Evolutionary conservation across 2,329 filamentous ascomycete species (phyloP).

Genomic region (Neofusicoccum sp.): DNA sequence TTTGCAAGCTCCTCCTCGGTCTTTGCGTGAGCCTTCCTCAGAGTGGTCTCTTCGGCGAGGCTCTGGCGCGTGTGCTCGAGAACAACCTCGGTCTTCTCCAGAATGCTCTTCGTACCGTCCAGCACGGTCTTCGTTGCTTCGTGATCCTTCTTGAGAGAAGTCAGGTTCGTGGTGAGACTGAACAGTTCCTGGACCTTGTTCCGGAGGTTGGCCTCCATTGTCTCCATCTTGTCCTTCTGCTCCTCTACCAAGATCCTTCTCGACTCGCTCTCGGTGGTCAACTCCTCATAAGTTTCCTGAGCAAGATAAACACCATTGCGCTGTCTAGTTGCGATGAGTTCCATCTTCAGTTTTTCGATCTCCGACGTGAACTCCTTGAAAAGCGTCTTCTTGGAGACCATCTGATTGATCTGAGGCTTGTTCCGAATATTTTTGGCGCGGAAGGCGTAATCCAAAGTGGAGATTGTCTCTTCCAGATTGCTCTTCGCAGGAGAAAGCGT

Average conservation of each 20-base stretch:
- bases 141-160: slow-evolving; percentile 84
- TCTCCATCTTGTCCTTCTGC: slow-evolving; percentile 86
- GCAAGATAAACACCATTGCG: slow-evolving; percentile 94
- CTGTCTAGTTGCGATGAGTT: slow-evolving; percentile 87
- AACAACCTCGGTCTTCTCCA: slow-evolving; percentile 86
- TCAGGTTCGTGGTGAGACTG: slow-evolving; percentile 80
- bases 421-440: slow-evolving; percentile 98
- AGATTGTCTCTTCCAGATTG: slow-evolving; percentile 97
- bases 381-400: slow-evolving; percentile 89
- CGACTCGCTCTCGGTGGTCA: slow-evolving; percentile 89
- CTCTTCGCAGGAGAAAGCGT: slow-evolving; percentile 92
- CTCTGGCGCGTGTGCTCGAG: slow-evolving; percentile 72
- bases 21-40: slow-evolving; percentile 79
- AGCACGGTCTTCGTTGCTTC: slow-evolving; percentile 71
- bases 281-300: slow-evolving; percentile 83
- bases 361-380: slow-evolving; percentile 86
- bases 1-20: slow-evolving; percentile 76
- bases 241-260: slow-evolving; percentile 88
- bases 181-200: slow-evolving; percentile 95
- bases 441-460: slow-evolving; percentile 96
- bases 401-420: slow-evolving; percentile 91
- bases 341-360: slow-evolving; percentile 91
- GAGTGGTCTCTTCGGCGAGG: slow-evolving; percentile 73
- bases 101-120: slow-evolving; percentile 74
- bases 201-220: slow-evolving; percentile 82